Percentiles rank a stretch among this genome's conserved stretches.
These are phyloP conservation scores for Mortierella antarctica DNA, from an alignment of 192 early-diverging fungal genomes.

Conservation along the genomic window DNA sequence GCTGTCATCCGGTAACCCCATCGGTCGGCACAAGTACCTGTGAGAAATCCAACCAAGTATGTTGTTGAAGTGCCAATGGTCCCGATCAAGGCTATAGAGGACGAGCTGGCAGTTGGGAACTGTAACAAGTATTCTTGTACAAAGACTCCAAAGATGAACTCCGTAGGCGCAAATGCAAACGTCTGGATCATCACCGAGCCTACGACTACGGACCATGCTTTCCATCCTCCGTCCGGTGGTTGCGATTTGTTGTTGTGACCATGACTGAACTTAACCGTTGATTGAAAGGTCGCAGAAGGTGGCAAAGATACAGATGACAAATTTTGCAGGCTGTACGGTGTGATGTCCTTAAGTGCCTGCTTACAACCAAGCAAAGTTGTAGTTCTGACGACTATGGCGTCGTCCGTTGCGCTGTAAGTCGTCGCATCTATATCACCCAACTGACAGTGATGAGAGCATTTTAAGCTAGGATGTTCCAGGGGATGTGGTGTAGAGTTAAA, in stretches of 20 bases:
- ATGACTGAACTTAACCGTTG: neutral
- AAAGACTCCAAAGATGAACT: constrained; percentile 47
- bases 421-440: too few species aligned
- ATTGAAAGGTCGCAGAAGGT: neutral
- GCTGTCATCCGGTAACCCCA: constrained; percentile 62
- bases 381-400: too few species aligned
- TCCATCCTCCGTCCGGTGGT: constrained; percentile 20
- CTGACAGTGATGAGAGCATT: too few species aligned
- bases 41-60: constrained; percentile 30
- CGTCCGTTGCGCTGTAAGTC: too few species aligned
- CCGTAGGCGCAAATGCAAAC: constrained; percentile 44
- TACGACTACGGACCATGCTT: constrained; percentile 20
- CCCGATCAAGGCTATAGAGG: constrained; percentile 26
- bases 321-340: too few species aligned
- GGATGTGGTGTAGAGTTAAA: too few species aligned
- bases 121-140: constrained; percentile 15
- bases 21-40: constrained; percentile 16
- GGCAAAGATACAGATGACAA: too few species aligned
- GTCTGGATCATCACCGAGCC: constrained; percentile 31
- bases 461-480: too few species aligned
- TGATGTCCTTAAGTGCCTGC: too few species aligned
- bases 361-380: too few species aligned
- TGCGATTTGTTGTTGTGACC: neutral
- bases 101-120: constrained; percentile 14
- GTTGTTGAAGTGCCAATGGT: constrained; percentile 30